phyloP scores from a whole-genome alignment of 306 rosid species.

The Citrullus mucosospermus region DNA sequence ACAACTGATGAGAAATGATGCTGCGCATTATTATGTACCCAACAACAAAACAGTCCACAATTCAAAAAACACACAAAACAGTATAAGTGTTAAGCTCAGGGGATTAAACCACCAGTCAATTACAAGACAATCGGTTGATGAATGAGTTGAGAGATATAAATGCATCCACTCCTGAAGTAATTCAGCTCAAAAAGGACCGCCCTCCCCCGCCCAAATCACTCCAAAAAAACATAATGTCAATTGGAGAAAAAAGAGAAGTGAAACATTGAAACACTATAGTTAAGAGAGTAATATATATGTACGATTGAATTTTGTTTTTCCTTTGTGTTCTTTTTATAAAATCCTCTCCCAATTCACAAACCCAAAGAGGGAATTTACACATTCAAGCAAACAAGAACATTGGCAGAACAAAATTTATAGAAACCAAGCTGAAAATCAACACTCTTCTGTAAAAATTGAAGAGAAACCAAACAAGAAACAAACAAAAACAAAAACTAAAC shows the following conservation, averaged over 20 bases:
- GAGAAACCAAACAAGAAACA: not conserved
- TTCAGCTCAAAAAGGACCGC: not conserved
- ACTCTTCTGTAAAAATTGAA: not conserved
- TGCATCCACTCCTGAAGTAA: not conserved
- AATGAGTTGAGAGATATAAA: not conserved
- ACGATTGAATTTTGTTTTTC: slow-evolving; percentile 4
- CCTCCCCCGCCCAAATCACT: not conserved
- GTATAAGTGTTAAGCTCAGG: not conserved
- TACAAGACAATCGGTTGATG: not conserved
- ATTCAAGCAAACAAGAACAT: slow-evolving; percentile 11
- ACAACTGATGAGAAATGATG: not conserved
- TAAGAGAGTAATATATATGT: slow-evolving; percentile 10
- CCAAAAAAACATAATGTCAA: not conserved
- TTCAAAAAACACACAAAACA: not conserved
- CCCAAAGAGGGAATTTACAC: slow-evolving; percentile 16
- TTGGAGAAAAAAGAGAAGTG: not conserved
- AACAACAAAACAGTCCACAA: not conserved
- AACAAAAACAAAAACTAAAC: slow-evolving; percentile 1
- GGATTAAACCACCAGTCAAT: not conserved
- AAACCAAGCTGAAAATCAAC: slow-evolving; percentile 3
- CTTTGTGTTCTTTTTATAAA: slow-evolving; percentile 10
- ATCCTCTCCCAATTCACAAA: slow-evolving; percentile 10
- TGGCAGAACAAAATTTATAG: slow-evolving; percentile 10
- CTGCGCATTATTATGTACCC: not conserved
- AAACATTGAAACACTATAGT: slow-evolving; percentile 15